Evolutionary conservation across 1,284 basidiomycete genomes (phyloP), one percentile per base, ranked within the genome.

Genomic region (Trichosporon ovoides): DNA sequence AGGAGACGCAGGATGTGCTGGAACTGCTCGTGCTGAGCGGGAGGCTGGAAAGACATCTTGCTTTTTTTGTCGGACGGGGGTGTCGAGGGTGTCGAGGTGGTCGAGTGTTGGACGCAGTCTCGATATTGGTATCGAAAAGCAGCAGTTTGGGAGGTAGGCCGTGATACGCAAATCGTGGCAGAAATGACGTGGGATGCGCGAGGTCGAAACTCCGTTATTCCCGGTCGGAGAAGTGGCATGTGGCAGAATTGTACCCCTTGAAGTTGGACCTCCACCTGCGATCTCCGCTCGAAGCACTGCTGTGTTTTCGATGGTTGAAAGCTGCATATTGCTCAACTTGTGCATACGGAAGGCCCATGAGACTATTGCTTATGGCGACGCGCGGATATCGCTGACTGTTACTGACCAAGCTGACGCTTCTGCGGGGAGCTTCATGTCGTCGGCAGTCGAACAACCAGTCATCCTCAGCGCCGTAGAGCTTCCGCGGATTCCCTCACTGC

Each of bases 1-100:
- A 99, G 86, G 59, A 99, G 85, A 90, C 96, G 93, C 66, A 97
- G 81, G 80, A 55, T 55, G 54, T 55, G 89, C 83, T 93, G 91
- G 81, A 93, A 94, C 81, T 94, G 90, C 77, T 89, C 85, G 79
- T 95, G 90, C 43, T 48, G 43, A 48, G 43, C 43, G n/a, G 43
- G 43, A 48, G 43, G 43, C 43, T 48, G 43, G 43, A 48, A 48
- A 28, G 43, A 48, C 43, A 48, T 48, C 43, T 48, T 48, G 43
- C 43, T 28, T 14, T 18, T 24, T 48, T 48, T n/a, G n/a, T 48
- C 28, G 28, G 28, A 5, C 5, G 4, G 28, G 28, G 43, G 28
- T 22, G 43, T 5, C 5, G 43, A 46, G 16, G 43, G 40, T 46
- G 22, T 20, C 18, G 38, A 24, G 22, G 43, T 22, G 24, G 43